These are phyloP conservation scores for Phytophthora meadii DNA, from an alignment of 352 stramenopile genomes.

Conservation along the genomic window DNA sequence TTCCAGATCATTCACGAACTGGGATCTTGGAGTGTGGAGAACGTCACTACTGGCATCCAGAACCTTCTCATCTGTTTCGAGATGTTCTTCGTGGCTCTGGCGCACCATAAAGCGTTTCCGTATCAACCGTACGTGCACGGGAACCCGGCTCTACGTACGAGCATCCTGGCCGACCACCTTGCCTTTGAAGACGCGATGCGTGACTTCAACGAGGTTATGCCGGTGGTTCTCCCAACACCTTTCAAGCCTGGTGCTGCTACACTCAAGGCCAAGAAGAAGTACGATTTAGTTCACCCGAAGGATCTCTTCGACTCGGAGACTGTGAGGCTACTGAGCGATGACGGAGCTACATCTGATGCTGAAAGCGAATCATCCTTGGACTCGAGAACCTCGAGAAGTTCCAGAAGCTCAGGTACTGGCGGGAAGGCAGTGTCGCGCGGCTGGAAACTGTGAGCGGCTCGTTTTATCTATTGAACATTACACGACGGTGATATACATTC, in stretches of 20 bases:
- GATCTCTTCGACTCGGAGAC: conserved; percentile 61
- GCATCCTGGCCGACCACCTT: conserved; percentile 93
- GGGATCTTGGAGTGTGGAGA: conserved; percentile 94
- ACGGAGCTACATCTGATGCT: conserved; percentile 33
- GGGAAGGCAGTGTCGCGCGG: conserved; percentile 48
- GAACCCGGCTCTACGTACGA: conserved; percentile 60
- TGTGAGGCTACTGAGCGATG: conserved; percentile 55
- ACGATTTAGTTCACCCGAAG: conserved; percentile 29
- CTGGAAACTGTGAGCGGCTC: conserved; percentile 51
- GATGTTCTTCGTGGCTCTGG: conserved; percentile 97
- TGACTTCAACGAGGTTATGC: conserved; percentile 94
- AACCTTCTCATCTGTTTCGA: conserved; percentile 99
- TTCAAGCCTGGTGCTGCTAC: conserved; percentile 80
- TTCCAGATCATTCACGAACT: conserved; percentile 92
- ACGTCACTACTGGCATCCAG: conserved; percentile 97
- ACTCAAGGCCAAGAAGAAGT: conserved; percentile 66
- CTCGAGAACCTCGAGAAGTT: conserved; percentile 26
- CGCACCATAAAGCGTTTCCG: conserved; percentile 97
- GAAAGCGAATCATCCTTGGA: conserved; percentile 35
- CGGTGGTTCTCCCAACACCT: conserved; percentile 78
- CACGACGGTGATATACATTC: conserved; percentile 34
- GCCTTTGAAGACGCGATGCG: conserved; percentile 93
- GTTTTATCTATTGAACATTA: conserved; percentile 42
- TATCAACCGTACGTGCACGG: conserved; percentile 84
- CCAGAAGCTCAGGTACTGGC: conserved; percentile 20